Evolutionary conservation across 208 protist species (phyloP).

Genomic region (Trypanosoma avium): DNA sequence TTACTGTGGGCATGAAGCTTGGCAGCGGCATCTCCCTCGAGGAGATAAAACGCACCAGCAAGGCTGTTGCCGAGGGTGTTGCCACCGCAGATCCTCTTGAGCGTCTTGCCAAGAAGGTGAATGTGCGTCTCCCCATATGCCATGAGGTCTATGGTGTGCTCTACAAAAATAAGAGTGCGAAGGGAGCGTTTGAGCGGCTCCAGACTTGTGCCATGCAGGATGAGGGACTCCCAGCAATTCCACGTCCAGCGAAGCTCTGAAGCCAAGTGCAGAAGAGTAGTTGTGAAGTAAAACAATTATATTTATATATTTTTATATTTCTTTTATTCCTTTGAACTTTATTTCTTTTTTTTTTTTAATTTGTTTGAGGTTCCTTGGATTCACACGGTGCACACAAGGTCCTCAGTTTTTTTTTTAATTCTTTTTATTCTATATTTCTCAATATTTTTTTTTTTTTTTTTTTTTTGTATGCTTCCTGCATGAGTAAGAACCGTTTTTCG

Average conservation of each 20-base stretch:
- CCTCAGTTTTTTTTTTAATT: no score
- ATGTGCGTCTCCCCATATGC: conserved; percentile 71
- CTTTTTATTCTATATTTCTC: no score
- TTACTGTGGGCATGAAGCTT: conserved; percentile 79
- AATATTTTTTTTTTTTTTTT: no score
- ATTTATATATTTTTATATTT: no score
- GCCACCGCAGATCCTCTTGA: conserved; percentile 72
- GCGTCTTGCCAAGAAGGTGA: conserved; percentile 48
- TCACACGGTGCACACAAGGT: no score
- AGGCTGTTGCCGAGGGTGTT: conserved; percentile 80
- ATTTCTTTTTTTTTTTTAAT: no score
- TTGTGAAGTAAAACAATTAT: no score
- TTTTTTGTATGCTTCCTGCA: no score
- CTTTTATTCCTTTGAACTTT: no score
- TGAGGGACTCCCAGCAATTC: conserved; percentile 64
- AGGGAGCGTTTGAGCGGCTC: conserved; percentile 28
- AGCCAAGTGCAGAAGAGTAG: no score
- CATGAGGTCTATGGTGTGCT: conserved; percentile 69
- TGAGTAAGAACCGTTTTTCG: no score
- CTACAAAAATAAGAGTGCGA: conserved; percentile 45
- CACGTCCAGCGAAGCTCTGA: conserved; percentile 16
- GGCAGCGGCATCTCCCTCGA: conserved; percentile 70
- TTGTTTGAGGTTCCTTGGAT: no score
- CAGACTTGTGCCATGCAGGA: conserved; percentile 32
- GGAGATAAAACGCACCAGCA: conserved; percentile 56